A percentile compares a stretch with the other conserved stretches of the same genome.
Conservation (phyloP, 768 basidiomycete species). For the Rhodotorula taiwanensis region DNA sequence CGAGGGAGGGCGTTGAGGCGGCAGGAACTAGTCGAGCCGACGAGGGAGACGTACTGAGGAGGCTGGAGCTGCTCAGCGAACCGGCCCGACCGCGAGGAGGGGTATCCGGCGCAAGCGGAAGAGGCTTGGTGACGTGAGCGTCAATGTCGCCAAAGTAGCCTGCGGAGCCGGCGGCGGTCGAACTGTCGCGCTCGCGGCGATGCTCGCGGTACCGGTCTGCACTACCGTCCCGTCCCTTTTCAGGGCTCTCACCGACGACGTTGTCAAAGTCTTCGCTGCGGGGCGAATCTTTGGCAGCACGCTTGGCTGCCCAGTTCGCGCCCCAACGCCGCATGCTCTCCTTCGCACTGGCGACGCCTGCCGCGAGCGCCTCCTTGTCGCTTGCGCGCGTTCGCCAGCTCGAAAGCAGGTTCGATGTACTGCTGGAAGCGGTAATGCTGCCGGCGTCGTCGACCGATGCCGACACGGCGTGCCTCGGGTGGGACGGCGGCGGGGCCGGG, state of each 20-base stretch:
- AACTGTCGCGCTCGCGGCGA: background rate
- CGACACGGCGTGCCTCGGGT: background rate
- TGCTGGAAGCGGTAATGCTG: background rate
- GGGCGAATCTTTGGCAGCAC: constrained; percentile 2
- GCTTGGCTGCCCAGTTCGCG: constrained; percentile 60
- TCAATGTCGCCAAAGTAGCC: background rate
- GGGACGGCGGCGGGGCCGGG: background rate
- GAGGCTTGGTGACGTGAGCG: background rate
- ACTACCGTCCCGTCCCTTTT: too few species aligned
- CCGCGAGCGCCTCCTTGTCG: constrained; percentile 79
- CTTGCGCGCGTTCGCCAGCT: constrained; percentile 55
- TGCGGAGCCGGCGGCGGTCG: background rate
- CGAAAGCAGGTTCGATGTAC: constrained; percentile 54
- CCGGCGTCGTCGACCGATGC: constrained; percentile 12
- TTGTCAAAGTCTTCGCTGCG: background rate
- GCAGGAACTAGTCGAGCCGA: too few species aligned
- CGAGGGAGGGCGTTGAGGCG: background rate
- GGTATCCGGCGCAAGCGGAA: background rate
- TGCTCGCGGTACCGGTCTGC: background rate
- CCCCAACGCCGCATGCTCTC: constrained; percentile 92
- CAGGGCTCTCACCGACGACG: background rate
- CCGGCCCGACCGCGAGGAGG: background rate
- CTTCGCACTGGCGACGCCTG: constrained; percentile 58
- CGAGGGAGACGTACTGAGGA: too few species aligned
- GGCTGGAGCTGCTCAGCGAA: background rate